A percentile compares a stretch with the other conserved stretches of the same genome.
Conservation (phyloP, 2,329 filamentous ascomycete genomes). For the Plenodomus lindquistii region DNA sequence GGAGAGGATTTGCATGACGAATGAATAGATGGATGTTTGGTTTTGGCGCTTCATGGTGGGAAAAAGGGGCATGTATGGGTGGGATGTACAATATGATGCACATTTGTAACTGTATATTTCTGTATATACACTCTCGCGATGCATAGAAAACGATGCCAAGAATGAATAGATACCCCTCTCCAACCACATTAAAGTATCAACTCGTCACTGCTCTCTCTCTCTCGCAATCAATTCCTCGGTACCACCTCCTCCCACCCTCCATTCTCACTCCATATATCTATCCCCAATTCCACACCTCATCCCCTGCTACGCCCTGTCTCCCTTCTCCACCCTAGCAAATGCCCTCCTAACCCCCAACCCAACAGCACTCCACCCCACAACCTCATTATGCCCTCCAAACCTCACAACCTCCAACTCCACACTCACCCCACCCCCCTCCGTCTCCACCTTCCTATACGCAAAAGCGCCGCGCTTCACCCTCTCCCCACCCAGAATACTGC, state of each 20-base stretch:
- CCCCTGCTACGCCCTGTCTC: too few relatives aligned
- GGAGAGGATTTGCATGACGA: conserved; percentile 26
- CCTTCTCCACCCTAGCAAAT: conserved; percentile 56
- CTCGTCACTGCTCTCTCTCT: too few relatives aligned
- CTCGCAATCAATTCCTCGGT: too few relatives aligned
- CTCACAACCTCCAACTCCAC: conserved; percentile 50
- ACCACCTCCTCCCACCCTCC: too few relatives aligned
- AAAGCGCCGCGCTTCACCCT: conserved; percentile 41
- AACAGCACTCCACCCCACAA: conserved; percentile 68
- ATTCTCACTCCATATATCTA: background rate
- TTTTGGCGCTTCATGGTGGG: background rate
- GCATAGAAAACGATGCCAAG: too few relatives aligned
- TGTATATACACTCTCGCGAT: too few relatives aligned
- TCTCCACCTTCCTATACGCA: conserved; percentile 40
- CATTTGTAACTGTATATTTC: too few relatives aligned
- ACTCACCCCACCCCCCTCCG: conserved; percentile 27
- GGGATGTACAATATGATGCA: too few relatives aligned
- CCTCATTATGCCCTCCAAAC: conserved; percentile 64
- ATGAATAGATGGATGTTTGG: background rate
- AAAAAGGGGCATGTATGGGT: too few relatives aligned
- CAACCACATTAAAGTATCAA: too few relatives aligned
- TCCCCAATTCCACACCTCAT: conserved; percentile 14
- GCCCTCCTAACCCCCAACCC: conserved; percentile 66
- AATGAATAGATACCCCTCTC: too few relatives aligned
- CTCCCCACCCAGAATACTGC: conserved; percentile 37